These are phyloP conservation scores for Phtheirospermum japonicum DNA, from an alignment of 257 asterid genomes.

Conservation along the genomic window DNA sequence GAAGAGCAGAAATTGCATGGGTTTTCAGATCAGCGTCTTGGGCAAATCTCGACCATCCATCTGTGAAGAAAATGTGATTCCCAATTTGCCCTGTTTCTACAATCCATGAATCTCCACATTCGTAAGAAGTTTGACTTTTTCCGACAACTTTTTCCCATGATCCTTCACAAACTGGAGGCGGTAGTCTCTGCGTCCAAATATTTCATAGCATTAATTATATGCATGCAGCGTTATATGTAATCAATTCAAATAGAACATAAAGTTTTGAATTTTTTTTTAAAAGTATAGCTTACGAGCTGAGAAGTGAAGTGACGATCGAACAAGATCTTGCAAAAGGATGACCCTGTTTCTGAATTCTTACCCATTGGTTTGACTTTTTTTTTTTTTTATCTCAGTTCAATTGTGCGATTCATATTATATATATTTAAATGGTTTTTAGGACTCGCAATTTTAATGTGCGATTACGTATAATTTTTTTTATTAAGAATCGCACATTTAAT, in stretches of 20 bases:
- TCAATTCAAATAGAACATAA: neutral
- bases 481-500: too few relatives aligned
- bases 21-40: constrained; percentile 14
- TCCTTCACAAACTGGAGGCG: constrained; percentile 19
- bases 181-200: neutral
- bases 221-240: too few relatives aligned
- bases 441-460: too few relatives aligned
- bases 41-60: constrained; percentile 24
- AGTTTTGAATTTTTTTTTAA: too few relatives aligned
- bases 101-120: constrained; percentile 18
- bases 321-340: neutral
- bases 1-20: constrained; percentile 1
- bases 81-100: neutral
- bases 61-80: constrained; percentile 9
- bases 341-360: neutral
- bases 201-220: too few relatives aligned
- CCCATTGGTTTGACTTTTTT: neutral
- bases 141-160: constrained; percentile 6
- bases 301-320: neutral
- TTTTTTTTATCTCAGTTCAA: too few relatives aligned
- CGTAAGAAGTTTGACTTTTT: constrained; percentile 1
- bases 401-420: too few relatives aligned
- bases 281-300: neutral
- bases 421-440: too few relatives aligned
- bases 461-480: too few relatives aligned